phyloP scores from a whole-genome alignment of 176 grass and related monocot genomes.

The maize (Zea mays) region Zm-B73-REFERENCE-NAM-5.0 NC_050104.1:149185001-149185500 shows the following conservation, averaged over 20 bases:
- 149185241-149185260: conserved; percentile 89
- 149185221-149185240: conserved; percentile 87
- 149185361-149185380: neutral
- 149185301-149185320: neutral
- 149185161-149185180: conserved; percentile 62
- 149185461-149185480: conserved; percentile 6
- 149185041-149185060: conserved; percentile 82
- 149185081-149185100: conserved; percentile 61
- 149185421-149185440: conserved; percentile 29
- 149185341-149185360: neutral
- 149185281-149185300: no score
- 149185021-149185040: conserved; percentile 63
- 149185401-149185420: conserved; percentile 40
- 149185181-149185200: conserved; percentile 62
- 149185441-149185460: conserved; percentile 26
- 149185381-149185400: conserved; percentile 46
- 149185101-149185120: conserved; percentile 87
- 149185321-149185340: neutral
- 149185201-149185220: conserved; percentile 75
- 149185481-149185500: neutral
- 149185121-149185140: conserved; percentile 76
- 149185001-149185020: conserved; percentile 58
- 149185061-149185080: conserved; percentile 66
- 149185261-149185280: conserved; percentile 62
- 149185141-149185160: conserved; percentile 50